Base-by-base conservation (phyloP, 169 alveolate species). In the Cryptosporidium bovis region DNA sequence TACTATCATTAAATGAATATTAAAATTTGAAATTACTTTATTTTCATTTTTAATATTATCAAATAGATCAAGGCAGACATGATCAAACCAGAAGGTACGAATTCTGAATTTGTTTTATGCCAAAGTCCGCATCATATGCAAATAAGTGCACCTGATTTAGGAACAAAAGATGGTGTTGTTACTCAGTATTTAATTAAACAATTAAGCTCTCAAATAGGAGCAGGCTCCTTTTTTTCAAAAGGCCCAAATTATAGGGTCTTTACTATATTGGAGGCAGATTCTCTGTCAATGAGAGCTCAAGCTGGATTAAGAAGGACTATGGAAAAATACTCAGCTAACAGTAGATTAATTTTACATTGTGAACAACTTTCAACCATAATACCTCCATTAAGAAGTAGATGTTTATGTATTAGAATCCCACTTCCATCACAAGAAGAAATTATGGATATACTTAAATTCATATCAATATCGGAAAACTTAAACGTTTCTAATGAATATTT, bases 261-360 rank as follows among this genome's bases (percentile, higher is more conserved):
- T 27, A 94, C 95, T 27, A 92, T 96, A 27, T 94, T 94, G 50
- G 98, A 96, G 85, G 97, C 96, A 6, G 99, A 96, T 66, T 90
- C 94, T 56, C 92, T 97, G 34, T 91, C 98, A 46, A 94, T 71
- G 55, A 94, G 94, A 68, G 99, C 99, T n/a, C 96, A 97, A 91
- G 98, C 99, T 34, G 98, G 98, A 27, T 91, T 97, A 31, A 95
- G 99, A 90, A 91, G 99, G 68, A 96, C 98, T 13, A 93, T 97
- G 97, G 98, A 96, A 77, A 96, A 97, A 55, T 96, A 96, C 82
- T 93, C 96, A 92, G 91, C 92, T 53, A 94, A 93, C 66, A 95
- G 95, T 27, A 93, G 99, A 90, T 91, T 97, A 58, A 95, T 97
- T 66, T 92, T 97, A 85, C 94, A 94, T 83, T 95, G 96, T 53